Base-by-base conservation (phyloP, 2,329 filamentous ascomycete species). In the Verticillium alfalfae region DNA sequence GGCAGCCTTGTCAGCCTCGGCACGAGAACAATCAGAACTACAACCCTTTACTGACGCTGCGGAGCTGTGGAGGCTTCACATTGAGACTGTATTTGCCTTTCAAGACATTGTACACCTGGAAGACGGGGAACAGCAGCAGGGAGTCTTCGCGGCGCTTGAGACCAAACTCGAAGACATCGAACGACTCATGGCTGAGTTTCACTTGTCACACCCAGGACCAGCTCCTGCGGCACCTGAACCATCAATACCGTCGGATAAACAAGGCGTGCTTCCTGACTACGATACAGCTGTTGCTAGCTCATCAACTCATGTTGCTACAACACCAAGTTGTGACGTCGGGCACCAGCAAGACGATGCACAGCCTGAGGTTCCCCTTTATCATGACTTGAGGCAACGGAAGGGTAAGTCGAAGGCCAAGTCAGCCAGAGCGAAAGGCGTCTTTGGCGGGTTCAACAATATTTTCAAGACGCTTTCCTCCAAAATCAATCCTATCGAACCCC, bases 401-500 rank as follows among this genome's bases (percentile, higher is more conserved):
- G 45, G 45, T 10, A 31, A 52, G 45, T 52, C 45, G 45, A 52
- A 52, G 13, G n/a, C 45, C 18, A 52, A 52, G 18, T 52, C 45
- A 4, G 5, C n/a, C 45, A 52, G 18, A 26, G 45, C n/a, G 9
- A 52, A 52, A 26, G 45, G 45, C 10, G 45, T 52, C n/a, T 52
- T 52, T 52, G 45, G 45, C 13, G 45, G 45, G 2, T 52, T 58
- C 57, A 37, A 37, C 39, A 41, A 16, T 26, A 49, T 58, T 37
- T 58, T 58, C 57, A 39, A 41, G 38, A 49, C 57, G 15, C 34
- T 58, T n/a, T 49, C 57, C 7, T 49, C 26, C 38, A 58, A 58
- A 39, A 34, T 58, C 26, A 45, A 31, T 39, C 57, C 57, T 3
- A 39, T 58, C 22, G 73, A 74, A 12, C 74, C 73, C 1, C 59